phyloP scores from a whole-genome alignment of 2,329 filamentous ascomycete genomes.

The Geoglossum cookeanum region DNA sequence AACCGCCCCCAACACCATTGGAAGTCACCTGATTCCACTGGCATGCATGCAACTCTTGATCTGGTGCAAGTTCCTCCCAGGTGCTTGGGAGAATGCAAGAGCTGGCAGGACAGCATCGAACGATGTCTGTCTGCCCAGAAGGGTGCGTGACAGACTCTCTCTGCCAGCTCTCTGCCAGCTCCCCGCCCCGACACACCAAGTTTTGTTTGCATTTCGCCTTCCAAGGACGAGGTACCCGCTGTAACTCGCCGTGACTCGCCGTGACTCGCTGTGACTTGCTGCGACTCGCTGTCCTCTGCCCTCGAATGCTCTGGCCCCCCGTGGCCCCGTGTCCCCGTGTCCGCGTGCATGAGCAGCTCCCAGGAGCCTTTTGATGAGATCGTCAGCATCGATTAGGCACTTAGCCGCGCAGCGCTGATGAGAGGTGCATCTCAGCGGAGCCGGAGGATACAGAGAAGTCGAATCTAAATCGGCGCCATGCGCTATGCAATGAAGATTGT shows the following conservation, averaged over 20 bases:
- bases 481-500: conserved; percentile 2
- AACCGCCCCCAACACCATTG: not conserved
- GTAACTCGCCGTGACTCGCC: no score
- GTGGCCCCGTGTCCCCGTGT: not conserved
- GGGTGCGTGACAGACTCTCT: not conserved
- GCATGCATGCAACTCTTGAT: not conserved
- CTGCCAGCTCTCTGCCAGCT: no score
- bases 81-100: not conserved
- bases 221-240: no score
- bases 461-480: not conserved
- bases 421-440: not conserved
- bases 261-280: not conserved
- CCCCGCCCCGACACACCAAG: no score
- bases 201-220: no score
- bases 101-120: not conserved
- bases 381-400: not conserved
- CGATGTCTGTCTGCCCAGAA: not conserved
- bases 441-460: not conserved
- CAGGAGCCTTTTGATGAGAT: not conserved
- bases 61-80: not conserved
- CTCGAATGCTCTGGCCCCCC: not conserved
- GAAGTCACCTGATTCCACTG: not conserved
- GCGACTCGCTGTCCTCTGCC: not conserved
- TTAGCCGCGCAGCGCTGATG: not conserved
- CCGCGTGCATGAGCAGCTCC: not conserved